Base-by-base conservation (phyloP, 2,329 filamentous ascomycete genomes). In the Aspergillus glaucus region DNA sequence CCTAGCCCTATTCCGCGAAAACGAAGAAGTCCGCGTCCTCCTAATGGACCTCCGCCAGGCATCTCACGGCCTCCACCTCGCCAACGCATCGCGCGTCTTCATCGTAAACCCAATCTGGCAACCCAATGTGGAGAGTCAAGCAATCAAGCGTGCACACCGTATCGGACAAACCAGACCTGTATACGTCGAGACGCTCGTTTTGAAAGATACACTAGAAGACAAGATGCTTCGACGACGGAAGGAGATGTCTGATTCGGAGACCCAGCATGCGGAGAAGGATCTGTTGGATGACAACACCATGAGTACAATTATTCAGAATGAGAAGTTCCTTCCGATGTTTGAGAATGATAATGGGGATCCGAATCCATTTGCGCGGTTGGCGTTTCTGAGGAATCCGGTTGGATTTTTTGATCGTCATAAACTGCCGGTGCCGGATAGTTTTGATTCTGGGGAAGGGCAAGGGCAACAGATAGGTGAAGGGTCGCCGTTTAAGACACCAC, bases 41-140 rank as follows among this genome's bases (percentile, higher is more conserved):
- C 76, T 96, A 1, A 95, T 96, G 86, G 90, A 95, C 61, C 80
- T 96, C n/a, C 82, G 81, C 1, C 88, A 93, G 62, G 91, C 91
- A 26, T 88, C 91, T 0, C 88, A 91, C 52, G 92, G 92, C 0
- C 76, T 97, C 0, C 91, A 96, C 62, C 83, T 96, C 66, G 84
- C 84, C 45, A 83, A 81, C 9, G 91, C 91, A 1, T 93, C 87
- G 4, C 77, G 92, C 2, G 85, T 97, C 8, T 94, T 90, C 68
- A 96, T 97, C 54, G 79, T 95, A 48, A 92, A 86, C 54, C 91
- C 92, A 0, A 88, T 95, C 10, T 85, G 93, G 64, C 87, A 91
- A 46, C 89, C 89, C 0, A 75, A 87, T 54, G 79, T 95, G 1
- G 88, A 95, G 65, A 89, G 87, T 1, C 92, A 97, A 66, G 92